Percentiles rank a stretch among this genome's conserved stretches.
Conservation (phyloP, 164 flowering plant genomes). For the Sedum album region DNA sequence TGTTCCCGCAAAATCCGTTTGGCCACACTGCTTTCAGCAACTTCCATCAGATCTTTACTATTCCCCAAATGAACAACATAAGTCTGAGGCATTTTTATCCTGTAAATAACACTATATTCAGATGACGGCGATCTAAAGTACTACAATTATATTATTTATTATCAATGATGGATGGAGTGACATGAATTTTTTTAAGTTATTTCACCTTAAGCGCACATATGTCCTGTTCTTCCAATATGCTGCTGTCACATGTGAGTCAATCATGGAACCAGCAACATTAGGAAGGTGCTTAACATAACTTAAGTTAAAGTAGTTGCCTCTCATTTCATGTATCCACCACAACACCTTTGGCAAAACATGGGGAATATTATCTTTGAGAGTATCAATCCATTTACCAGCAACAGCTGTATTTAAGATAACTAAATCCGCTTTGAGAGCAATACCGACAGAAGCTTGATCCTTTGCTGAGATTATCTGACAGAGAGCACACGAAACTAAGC, state of each 20-base stretch:
- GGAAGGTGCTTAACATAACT: conserved; percentile 97
- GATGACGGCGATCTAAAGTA: neutral
- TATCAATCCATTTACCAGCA: conserved; percentile 98
- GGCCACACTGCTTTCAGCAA: conserved; percentile 86
- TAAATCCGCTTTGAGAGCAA: conserved; percentile 84
- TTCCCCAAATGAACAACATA: conserved; percentile 97
- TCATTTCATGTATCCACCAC: conserved; percentile 99
- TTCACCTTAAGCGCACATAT: conserved; percentile 61
- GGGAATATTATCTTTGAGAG: conserved; percentile 66
- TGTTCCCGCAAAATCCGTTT: conserved; percentile 85
- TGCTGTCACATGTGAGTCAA: conserved; percentile 88
- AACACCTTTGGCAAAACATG: conserved; percentile 82
- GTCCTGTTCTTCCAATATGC: conserved; percentile 94
- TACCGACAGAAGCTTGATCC: conserved; percentile 65
- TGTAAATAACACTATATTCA: conserved; percentile 20
- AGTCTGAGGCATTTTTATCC: conserved; percentile 89
- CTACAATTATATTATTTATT: neutral
- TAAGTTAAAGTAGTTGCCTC: conserved; percentile 89
- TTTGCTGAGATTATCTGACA: conserved; percentile 65
- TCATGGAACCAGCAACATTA: conserved; percentile 94
- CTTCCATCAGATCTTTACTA: conserved; percentile 91
- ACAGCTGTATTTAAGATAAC: conserved; percentile 95
- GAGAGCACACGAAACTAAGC: conserved; percentile 1
- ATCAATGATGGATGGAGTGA: too few relatives aligned
- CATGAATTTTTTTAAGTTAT: neutral